Base-by-base conservation (phyloP, 495 filamentous ascomycete species). In the Hypoxylon subgilvum region DNA sequence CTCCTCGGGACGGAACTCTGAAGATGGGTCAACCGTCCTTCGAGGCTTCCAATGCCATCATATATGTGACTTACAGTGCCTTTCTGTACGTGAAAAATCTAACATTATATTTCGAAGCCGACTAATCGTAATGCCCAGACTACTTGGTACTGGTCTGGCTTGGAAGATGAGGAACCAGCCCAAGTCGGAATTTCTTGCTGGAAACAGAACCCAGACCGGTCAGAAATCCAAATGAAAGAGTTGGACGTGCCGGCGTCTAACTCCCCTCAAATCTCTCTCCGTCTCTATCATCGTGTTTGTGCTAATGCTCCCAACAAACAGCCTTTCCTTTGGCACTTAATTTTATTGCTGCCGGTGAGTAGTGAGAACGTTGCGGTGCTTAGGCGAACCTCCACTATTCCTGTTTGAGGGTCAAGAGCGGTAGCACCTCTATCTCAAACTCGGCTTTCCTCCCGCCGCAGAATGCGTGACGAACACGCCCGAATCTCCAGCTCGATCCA, bases 331-430 rank as follows among this genome's bases (percentile, higher is more conserved):
- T 91, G 69, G 86, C 88, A 52, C 76, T 91, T 54, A 91, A 91
- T 71, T 91, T 91, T 75, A 88, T 91, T 67, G 88, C 88, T 64
- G 88, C 87, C 69, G 88, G 88, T 91, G 83, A 90, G 88, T 90
- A 76, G 69, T 53, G 52, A 57, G 34, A 54, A 39, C 46, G 30
- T 25, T 42, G 13, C 49, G 52, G 52, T 34, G 52, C 44, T 54
- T 39, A 19, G 40, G 51, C 66, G 32, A 52, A 66, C 43, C 16
- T 21, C 22, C 41, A 21, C 30, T 27, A 30, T 51, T 35, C 45
- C 39, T 31, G 8, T 48, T 30, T 10, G 19, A 42, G 45, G 61
- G 39, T 61, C 56, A 65, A 70, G 73, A 76, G 76, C 72, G 74
- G 75, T 73, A 72, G 69, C 74, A 76, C 51, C 61, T 44, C 41